Evolutionary conservation across 805 yeast genomes (phyloP), one percentile per base, ranked within the genome.

Genomic region (Cyberlindnera suaveolens): DNA sequence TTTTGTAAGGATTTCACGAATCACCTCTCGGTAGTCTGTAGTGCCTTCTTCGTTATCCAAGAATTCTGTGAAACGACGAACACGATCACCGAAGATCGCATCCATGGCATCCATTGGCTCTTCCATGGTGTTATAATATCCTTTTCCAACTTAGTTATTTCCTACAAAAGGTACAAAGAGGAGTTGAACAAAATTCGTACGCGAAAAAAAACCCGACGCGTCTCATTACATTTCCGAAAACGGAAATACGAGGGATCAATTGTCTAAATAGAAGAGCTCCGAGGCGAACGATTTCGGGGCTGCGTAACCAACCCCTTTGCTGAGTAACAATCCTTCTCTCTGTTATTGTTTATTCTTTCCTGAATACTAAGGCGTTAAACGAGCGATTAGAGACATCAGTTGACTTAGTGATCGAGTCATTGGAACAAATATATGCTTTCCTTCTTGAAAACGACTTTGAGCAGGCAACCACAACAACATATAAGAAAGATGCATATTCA

Each of bases 31-130:
- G 65, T 89, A 86, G 49, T 79, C 77, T 0, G 84, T 74, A 6
- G 62, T 64, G 34, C 74, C 72, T 16, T 68, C 71, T 44, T 75
- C 75, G 19, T 79, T 71, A 51, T 80, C 85, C 33, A 93, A 67
- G 59, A 90, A 91, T 54, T 91, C 97, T 52, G 85, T 89, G 66
- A 91, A 91, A 52, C 82, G 73, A 58, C 96, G 80, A 17, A 85
- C 86, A 50, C 97, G 80, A 62, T 90, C 97, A 43, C 82, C 80
- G 59, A 82, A 84, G 15, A 68, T 61, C 39, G 75, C 74, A 53
- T 71, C 76, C 5, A 51, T 42, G 14, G 61, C 44, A 10, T 58
- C 62, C 15, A 46, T 49, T 10, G 44, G 27, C 9, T 55, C 58
- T 29, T 52, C 61, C 62, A 58, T 58, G 9, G 26, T 38, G 19